These are phyloP conservation scores for Saturnispora zaruensis DNA, from an alignment of 805 yeast genomes.

Conservation along the genomic window DNA sequence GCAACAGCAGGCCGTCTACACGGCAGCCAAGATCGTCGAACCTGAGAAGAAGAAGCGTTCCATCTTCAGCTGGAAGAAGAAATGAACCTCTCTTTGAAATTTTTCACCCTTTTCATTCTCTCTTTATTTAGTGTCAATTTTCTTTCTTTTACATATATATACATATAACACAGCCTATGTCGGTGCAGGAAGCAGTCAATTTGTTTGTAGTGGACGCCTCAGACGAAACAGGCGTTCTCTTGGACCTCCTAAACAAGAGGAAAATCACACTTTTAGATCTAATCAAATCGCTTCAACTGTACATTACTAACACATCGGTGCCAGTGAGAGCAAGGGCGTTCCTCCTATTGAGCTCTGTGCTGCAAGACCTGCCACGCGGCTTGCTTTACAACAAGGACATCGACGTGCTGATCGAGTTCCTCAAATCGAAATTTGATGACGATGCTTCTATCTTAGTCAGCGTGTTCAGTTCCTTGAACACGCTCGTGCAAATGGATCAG, in stretches of 20 bases:
- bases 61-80: slow-evolving; percentile 58
- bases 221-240: background rate
- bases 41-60: slow-evolving; percentile 67
- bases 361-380: slow-evolving; percentile 22
- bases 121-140: background rate
- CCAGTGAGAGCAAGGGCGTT: slow-evolving; percentile 33
- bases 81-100: slow-evolving; percentile 1
- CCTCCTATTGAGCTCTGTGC: slow-evolving; percentile 32
- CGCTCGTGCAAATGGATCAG: slow-evolving; percentile 44
- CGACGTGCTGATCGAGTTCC: slow-evolving; percentile 46
- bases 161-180: background rate
- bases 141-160: background rate
- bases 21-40: slow-evolving; percentile 42
- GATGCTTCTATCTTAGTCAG: slow-evolving; percentile 38
- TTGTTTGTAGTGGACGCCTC: background rate
- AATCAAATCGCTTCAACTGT: slow-evolving; percentile 21
- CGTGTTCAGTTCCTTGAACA: slow-evolving; percentile 44
- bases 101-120: background rate
- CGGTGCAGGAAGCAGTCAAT: background rate
- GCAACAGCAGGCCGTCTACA: slow-evolving; percentile 31
- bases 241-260: slow-evolving; percentile 7
- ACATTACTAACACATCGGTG: slow-evolving; percentile 40
- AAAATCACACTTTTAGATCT: slow-evolving; percentile 9
- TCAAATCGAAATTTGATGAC: slow-evolving; percentile 61
- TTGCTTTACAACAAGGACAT: slow-evolving; percentile 37